Evolutionary conservation across 1,284 basidiomycete genomes (phyloP), one percentile per base, ranked within the genome.

Genomic region (Takashimella tepidaria): DNA sequence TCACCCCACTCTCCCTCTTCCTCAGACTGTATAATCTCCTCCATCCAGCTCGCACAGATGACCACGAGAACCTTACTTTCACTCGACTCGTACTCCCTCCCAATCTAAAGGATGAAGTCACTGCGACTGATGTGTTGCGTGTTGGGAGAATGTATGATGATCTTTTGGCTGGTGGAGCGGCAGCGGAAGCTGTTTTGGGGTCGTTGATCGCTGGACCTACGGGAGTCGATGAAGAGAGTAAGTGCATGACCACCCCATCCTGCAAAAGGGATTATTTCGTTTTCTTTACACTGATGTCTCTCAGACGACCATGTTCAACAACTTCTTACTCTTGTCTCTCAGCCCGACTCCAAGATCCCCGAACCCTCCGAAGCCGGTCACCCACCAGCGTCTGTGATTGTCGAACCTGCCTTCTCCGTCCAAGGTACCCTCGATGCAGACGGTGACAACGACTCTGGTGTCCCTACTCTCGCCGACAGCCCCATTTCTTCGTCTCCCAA

Each of bases 21-120:
- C 76, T 89, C 51, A 82, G 83, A 27, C 66, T 91, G 23, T 83
- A 84, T 54, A 72, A 80, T 26, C 73, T 82, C n/a, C 72, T 89
- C 45, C 67, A 73, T 50, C 74, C 76, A 22, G 67, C 72, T 42
- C 64, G 63, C 20, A 57, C 65, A 5, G 55, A 56, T 31, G 66
- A 70, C 55, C 63, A 66, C 53, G 57, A 62, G n/a, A 67, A 69
- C 49, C 61, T 72, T 16, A 71, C 69, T 5, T 76, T 73, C 75
- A 81, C 50, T 63, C 79, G 45, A 37, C 67, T 73, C 50, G 55
- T 58, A 19, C 62, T 75, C 5, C 75, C 75, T 4, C 13, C 63
- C 1, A 58, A 64, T 24, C 53, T 77, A 24, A 64, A 70, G 54
- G 72, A 75, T 44, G 65, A 66, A 44, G 71, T 73, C 5, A 64